Percentiles rank a stretch among this genome's conserved stretches.
These are phyloP conservation scores for Salix udensis DNA, from an alignment of 345 rosid species.

Conservation along the genomic window DNA sequence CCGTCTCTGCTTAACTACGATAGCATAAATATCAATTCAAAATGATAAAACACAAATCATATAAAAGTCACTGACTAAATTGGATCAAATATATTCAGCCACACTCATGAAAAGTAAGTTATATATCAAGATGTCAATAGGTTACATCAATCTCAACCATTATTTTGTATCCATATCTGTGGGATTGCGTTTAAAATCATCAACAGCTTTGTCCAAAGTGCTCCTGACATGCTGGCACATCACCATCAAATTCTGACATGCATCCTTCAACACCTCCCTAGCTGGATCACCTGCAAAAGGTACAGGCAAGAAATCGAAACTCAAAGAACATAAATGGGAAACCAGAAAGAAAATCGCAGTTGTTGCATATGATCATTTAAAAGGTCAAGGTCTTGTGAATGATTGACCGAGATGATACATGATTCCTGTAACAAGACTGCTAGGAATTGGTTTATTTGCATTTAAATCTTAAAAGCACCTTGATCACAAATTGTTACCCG, in stretches of 20 bases:
- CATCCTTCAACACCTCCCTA: slow-evolving; percentile 75
- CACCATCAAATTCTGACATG: slow-evolving; percentile 71
- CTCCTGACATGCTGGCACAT: slow-evolving; percentile 73
- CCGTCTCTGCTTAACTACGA: not conserved
- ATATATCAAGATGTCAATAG: not conserved
- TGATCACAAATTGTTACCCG: too few relatives aligned
- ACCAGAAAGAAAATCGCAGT: not conserved
- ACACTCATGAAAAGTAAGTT: not conserved
- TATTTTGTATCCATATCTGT: slow-evolving; percentile 12
- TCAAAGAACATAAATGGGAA: not conserved
- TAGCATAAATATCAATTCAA: not conserved
- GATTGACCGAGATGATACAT: not conserved
- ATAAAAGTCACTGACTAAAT: not conserved
- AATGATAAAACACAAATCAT: not conserved
- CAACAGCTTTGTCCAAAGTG: slow-evolving; percentile 58
- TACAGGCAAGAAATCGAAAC: not conserved
- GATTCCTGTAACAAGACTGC: too few relatives aligned
- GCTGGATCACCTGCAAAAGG: slow-evolving; percentile 67
- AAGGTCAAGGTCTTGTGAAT: not conserved
- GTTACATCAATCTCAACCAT: not conserved
- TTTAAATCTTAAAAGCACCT: too few relatives aligned
- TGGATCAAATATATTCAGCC: not conserved
- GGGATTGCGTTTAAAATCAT: slow-evolving; percentile 17
- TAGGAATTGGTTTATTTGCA: too few relatives aligned
- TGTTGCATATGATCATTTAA: not conserved